Percentiles rank a stretch among this genome's conserved stretches.
Conservation (phyloP, 352 stramenopile genomes). For the Globisporangium irregulare region DNA sequence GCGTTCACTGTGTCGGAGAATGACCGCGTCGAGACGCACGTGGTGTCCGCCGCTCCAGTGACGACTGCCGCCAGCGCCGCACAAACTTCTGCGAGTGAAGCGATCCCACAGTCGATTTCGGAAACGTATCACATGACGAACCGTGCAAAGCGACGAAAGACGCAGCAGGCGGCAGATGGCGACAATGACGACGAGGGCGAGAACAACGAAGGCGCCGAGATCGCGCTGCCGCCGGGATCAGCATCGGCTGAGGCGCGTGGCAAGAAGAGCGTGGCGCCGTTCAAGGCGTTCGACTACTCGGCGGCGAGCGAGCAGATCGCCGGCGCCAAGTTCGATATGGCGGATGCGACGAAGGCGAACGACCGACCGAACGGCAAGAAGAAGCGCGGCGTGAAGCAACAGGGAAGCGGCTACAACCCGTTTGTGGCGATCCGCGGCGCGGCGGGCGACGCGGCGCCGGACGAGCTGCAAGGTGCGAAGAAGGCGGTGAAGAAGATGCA, state of each 20-base stretch:
- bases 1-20: constrained; percentile 57
- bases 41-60: constrained; percentile 12
- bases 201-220: not conserved
- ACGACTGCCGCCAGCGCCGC: not conserved
- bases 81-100: constrained; percentile 16
- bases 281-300: constrained; percentile 59
- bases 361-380: constrained; percentile 22
- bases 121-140: constrained; percentile 77
- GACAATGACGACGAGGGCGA: constrained; percentile 12
- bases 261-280: constrained; percentile 14
- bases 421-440: constrained; percentile 61
- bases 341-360: constrained; percentile 26
- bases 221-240: not conserved
- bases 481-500: constrained; percentile 76
- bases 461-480: constrained; percentile 31
- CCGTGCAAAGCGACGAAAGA: constrained; percentile 64
- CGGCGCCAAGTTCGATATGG: constrained; percentile 46
- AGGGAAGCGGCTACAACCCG: constrained; percentile 63
- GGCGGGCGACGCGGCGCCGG: constrained; percentile 15
- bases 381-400: constrained; percentile 42
- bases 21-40: constrained; percentile 16
- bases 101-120: constrained; percentile 62
- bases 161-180: constrained; percentile 10
- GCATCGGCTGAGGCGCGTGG: not conserved
- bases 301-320: constrained; percentile 39